These are phyloP conservation scores for Penicillium samsonianum DNA, from an alignment of 495 filamentous ascomycete species.

Conservation along the genomic window DNA sequence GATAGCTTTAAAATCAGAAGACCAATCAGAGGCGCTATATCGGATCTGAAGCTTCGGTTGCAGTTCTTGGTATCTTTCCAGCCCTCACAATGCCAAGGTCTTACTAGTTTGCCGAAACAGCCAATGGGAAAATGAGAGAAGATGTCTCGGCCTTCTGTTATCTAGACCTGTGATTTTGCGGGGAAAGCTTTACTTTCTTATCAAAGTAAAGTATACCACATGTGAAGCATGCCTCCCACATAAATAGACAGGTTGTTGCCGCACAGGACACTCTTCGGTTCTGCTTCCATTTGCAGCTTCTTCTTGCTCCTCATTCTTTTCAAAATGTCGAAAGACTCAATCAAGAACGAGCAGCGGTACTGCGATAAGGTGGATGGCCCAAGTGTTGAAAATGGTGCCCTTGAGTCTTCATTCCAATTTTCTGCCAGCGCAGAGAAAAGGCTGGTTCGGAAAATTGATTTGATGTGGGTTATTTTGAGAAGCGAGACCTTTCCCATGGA, in stretches of 20 bases:
- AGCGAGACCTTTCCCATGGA: not conserved
- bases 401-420: conserved; percentile 15
- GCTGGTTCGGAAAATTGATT: conserved; percentile 29
- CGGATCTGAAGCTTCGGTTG: not conserved
- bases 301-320: not conserved
- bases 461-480: conserved; percentile 12
- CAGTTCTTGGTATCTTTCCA: not conserved
- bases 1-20: not conserved
- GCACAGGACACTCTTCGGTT: not conserved
- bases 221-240: not conserved
- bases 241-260: conserved; percentile 1
- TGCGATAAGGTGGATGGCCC: conserved; percentile 6
- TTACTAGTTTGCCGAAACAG: conserved; percentile 29
- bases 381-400: conserved; percentile 21
- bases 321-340: not conserved
- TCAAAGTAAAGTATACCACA: not conserved
- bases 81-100: conserved; percentile 15
- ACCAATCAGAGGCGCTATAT: conserved; percentile 5
- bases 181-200: conserved; percentile 8
- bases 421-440: conserved; percentile 22
- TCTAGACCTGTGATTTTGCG: conserved; percentile 12
- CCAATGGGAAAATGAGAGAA: conserved; percentile 17
- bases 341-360: not conserved
- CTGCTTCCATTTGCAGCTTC: not conserved
- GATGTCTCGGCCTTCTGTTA: conserved; percentile 1